phyloP scores from a whole-genome alignment of 2,329 filamentous ascomycete genomes.

The Colletotrichum eleusines region DNA sequence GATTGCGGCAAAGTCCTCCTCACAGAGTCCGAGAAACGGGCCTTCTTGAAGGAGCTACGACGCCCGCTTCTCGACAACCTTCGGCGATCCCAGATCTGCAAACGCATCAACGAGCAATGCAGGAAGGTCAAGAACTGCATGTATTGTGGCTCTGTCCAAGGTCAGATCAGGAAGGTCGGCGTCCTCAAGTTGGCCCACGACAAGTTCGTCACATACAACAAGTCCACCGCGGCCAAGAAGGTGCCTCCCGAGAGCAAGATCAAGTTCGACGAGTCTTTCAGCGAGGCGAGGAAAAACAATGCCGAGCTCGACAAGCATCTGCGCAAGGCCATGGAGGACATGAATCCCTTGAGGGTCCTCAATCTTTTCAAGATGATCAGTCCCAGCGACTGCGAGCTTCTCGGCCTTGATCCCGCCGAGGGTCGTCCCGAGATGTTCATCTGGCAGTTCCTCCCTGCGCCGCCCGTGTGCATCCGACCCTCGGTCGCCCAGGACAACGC shows the following conservation, averaged over 20 bases:
- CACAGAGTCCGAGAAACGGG: constrained; percentile 81
- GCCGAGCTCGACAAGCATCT: constrained; percentile 90
- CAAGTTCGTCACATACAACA: constrained; percentile 89
- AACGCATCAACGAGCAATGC: constrained; percentile 90
- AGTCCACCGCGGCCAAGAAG: constrained; percentile 89
- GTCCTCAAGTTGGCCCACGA: constrained; percentile 96
- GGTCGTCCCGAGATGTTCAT: constrained; percentile 96
- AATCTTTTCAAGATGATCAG: constrained; percentile 93
- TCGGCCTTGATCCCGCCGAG: constrained; percentile 88
- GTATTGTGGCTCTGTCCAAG: constrained; percentile 85
- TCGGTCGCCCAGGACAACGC: constrained; percentile 94
- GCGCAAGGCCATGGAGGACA: constrained; percentile 92
- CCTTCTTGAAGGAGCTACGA: constrained; percentile 83
- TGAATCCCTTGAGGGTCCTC: constrained; percentile 89
- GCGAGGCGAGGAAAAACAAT: constrained; percentile 80
- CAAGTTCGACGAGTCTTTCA: constrained; percentile 87
- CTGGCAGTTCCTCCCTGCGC: constrained; percentile 95
- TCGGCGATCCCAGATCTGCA: constrained; percentile 83
- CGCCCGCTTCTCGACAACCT: constrained; percentile 88
- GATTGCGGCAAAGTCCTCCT: constrained; percentile 88
- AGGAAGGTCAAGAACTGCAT: constrained; percentile 87
- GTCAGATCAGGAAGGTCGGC: constrained; percentile 90
- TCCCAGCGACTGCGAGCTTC: constrained; percentile 86
- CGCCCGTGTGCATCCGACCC: constrained; percentile 92
- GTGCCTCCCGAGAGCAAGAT: constrained; percentile 83